These are phyloP conservation scores for Cyberlindnera meyerae DNA, from an alignment of 805 yeast genomes.

Conservation along the genomic window DNA sequence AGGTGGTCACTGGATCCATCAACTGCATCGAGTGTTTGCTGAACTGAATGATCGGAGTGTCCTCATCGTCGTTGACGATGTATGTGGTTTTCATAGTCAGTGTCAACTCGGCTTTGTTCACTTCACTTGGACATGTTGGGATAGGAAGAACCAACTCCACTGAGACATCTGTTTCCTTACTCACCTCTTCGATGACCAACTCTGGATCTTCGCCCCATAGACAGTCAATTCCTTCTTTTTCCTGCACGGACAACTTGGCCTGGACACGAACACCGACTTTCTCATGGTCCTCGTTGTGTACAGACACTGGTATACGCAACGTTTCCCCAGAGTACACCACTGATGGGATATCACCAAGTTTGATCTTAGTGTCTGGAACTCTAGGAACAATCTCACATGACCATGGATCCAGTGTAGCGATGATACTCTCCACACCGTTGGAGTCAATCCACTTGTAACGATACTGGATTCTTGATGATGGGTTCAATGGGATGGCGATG, in stretches of 20 bases:
- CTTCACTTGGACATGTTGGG: slow-evolving; percentile 8
- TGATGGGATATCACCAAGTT: slow-evolving; percentile 21
- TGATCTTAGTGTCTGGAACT: slow-evolving; percentile 31
- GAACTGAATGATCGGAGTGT: slow-evolving; percentile 26
- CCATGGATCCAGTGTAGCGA: slow-evolving; percentile 19
- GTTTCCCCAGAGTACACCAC: slow-evolving; percentile 30
- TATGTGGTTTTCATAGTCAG: slow-evolving; percentile 23
- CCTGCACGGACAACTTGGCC: slow-evolving; percentile 11
- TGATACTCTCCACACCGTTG: slow-evolving; percentile 6
- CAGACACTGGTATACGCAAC: slow-evolving; percentile 20
- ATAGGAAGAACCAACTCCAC: slow-evolving; percentile 2
- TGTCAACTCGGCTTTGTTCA: background rate
- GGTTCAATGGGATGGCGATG: slow-evolving; percentile 16
- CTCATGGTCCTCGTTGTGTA: slow-evolving; percentile 31
- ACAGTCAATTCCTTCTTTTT: background rate
- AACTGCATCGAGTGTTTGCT: slow-evolving; percentile 26
- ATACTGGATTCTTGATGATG: slow-evolving; percentile 10
- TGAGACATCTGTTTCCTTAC: slow-evolving; percentile 2
- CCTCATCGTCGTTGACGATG: slow-evolving; percentile 27
- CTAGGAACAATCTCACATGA: slow-evolving; percentile 33
- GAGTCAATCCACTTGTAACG: slow-evolving; percentile 16
- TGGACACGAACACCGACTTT: slow-evolving; percentile 27
- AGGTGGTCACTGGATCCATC: slow-evolving; percentile 27
- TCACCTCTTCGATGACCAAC: slow-evolving; percentile 8
- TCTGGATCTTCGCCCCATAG: slow-evolving; percentile 4